Percentiles rank a stretch among this genome's conserved stretches.
Evolutionary conservation across 768 basidiomycete species (phyloP).

Genomic region (Boletellus sp.): DNA sequence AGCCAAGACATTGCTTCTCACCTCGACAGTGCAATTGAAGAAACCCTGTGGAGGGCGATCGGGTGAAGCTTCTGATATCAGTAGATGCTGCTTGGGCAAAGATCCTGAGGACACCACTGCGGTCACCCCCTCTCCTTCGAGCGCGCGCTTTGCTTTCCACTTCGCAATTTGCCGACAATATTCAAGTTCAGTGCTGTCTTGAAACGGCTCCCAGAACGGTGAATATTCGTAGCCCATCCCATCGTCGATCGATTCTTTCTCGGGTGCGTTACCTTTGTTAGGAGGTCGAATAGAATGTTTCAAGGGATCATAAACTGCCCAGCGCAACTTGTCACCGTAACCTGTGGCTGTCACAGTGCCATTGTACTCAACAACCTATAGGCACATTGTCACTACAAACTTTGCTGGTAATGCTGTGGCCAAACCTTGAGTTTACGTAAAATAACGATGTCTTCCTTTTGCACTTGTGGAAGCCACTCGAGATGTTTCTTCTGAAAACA

Average conservation of each 20-base stretch:
- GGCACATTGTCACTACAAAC: neutral
- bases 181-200: slow-evolving; percentile 34
- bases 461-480: slow-evolving; percentile 50
- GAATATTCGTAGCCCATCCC: slow-evolving; percentile 40
- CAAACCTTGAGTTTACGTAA: slow-evolving; percentile 49
- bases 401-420: neutral
- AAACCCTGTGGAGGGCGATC: slow-evolving; percentile 43
- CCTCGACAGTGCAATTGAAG: slow-evolving; percentile 65
- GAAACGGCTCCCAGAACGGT: slow-evolving; percentile 43
- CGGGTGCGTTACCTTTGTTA: slow-evolving; percentile 35
- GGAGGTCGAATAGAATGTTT: slow-evolving; percentile 38
- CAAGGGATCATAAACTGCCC: slow-evolving; percentile 51
- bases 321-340: slow-evolving; percentile 44
- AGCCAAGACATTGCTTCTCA: slow-evolving; percentile 21
- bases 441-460: slow-evolving; percentile 49
- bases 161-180: slow-evolving; percentile 44
- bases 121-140: slow-evolving; percentile 17
- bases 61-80: slow-evolving; percentile 51
- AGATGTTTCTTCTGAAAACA: slow-evolving; percentile 49
- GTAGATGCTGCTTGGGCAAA: slow-evolving; percentile 37
- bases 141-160: slow-evolving; percentile 34
- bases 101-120: slow-evolving; percentile 8
- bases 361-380: slow-evolving; percentile 34
- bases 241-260: slow-evolving; percentile 25
- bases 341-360: slow-evolving; percentile 39